These are phyloP conservation scores for Yamagishiella unicocca DNA, from an alignment of 139 green algal species.

Conservation along the genomic window DNA sequence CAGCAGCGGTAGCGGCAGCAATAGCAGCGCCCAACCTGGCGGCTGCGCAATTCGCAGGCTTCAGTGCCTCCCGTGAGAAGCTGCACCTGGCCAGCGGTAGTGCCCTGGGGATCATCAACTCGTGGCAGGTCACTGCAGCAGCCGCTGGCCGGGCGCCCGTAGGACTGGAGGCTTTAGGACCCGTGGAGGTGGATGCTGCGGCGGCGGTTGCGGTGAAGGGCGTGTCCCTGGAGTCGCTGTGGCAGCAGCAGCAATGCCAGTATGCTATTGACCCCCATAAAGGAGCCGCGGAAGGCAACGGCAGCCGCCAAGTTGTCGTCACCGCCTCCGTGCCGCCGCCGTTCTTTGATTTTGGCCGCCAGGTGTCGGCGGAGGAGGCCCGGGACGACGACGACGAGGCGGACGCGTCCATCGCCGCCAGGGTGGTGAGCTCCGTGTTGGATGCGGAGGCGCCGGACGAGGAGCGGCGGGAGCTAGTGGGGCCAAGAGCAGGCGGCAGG, in stretches of 20 bases:
- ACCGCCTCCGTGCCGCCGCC: neutral
- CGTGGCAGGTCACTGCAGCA: neutral
- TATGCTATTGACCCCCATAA: neutral
- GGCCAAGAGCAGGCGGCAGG: neutral
- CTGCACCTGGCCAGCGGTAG: neutral
- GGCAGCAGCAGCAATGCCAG: neutral
- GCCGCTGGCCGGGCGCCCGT: neutral
- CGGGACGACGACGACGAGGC: neutral
- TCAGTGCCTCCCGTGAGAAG: neutral
- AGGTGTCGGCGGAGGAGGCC: neutral
- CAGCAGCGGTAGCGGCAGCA: neutral
- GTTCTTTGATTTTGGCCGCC: neutral
- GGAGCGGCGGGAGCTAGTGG: neutral
- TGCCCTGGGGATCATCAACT: neutral
- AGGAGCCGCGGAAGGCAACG: neutral
- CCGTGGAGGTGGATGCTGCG: neutral
- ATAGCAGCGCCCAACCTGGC: neutral
- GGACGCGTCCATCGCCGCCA: neutral
- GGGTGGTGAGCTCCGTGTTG: neutral
- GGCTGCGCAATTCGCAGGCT: neutral
- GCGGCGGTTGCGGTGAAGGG: neutral
- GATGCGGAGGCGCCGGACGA: neutral
- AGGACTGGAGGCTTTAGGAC: neutral
- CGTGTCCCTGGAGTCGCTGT: neutral
- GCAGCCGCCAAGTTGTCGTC: neutral